Evolutionary conservation across 2,329 filamentous ascomycete genomes (phyloP).

Genomic region (Epichloe uncinata): DNA sequence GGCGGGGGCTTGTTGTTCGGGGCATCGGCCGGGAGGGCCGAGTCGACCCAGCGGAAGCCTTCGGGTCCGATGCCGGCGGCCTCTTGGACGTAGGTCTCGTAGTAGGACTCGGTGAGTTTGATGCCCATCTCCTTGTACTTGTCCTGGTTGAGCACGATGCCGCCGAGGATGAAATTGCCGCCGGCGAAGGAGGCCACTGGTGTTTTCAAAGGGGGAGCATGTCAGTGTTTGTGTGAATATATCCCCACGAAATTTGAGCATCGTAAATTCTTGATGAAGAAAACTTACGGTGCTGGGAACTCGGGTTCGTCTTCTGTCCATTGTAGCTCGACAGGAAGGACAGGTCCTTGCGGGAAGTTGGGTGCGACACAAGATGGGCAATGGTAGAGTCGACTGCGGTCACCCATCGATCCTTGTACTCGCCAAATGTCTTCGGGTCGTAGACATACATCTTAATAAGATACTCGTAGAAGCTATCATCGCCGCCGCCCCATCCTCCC

Average conservation of each 20-base stretch:
- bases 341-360: conserved; percentile 50
- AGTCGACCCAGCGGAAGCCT: conserved; percentile 47
- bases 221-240: conserved; percentile 23
- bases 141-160: conserved; percentile 50
- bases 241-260: neutral
- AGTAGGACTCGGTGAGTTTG: conserved; percentile 56
- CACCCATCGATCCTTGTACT: conserved; percentile 64
- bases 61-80: conserved; percentile 68
- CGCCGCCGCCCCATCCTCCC: conserved; percentile 67
- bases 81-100: conserved; percentile 56
- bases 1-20: conserved; percentile 25
- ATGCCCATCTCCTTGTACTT: conserved; percentile 66
- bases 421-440: conserved; percentile 47
- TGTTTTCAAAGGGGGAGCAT: neutral
- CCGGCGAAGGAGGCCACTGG: conserved; percentile 67
- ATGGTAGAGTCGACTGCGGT: conserved; percentile 65
- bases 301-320: conserved; percentile 28
- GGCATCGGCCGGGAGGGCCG: conserved; percentile 18
- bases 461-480: conserved; percentile 80
- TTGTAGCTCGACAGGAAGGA: conserved; percentile 55
- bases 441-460: conserved; percentile 87
- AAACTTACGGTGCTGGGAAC: conserved; percentile 36
- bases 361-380: conserved; percentile 54
- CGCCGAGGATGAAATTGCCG: conserved; percentile 75
- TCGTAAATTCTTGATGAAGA: no score